Evolutionary conservation across 371 early-diverging fungal genomes (phyloP), one percentile per base, ranked within the genome.

Genomic region (Sporodiniella umbellata): DNA sequence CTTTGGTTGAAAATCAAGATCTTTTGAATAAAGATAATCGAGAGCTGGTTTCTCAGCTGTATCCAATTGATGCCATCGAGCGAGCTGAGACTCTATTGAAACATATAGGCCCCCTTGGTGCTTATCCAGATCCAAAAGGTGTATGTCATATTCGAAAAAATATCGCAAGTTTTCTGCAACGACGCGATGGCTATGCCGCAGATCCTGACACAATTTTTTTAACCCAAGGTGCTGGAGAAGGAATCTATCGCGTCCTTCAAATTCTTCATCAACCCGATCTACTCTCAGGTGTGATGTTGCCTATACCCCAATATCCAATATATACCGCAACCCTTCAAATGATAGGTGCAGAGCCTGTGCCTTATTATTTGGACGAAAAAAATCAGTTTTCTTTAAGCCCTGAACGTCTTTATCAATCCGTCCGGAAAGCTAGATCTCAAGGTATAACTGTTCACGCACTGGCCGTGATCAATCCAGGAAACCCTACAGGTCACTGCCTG

Each of bases 261-360:
- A 68, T 89, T 53, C 56, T 95, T 24, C 86, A 90, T 8, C 65
- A 86, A 40, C 64, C 86, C 62, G 42, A 60, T 17, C n/a, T n/a
- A n/a, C 72, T 85, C 17, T 88, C 94, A 24, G 97, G 97, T 14
- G 81, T 96, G 54, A 93, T 96, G 94, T 94, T 96, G 46, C 97
- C 97, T 15, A 93, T 95, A 39, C 97, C 97, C 8, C 97, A 96
- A 65, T 96, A 96, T 58, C 97, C 97, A n/a, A 86, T 96, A 22
- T 96, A 96, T 79, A 88, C 93, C 14, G 97, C 96, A n/a, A 78
- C 89, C 2, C 71, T 96, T 31, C 72, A 90, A 3, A 70, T 92
- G 14, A 80, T 81, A 58, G 72, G 87, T 53, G 93, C 89, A 5
- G 68, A 72, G 4, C 81, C 90, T 21, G 95, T 96, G 4, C 89